A percentile compares a stretch with the other conserved stretches of the same genome.
Evolutionary conservation across 164 flowering plant species (phyloP).

Genomic region (Nymphaea colorata): DNA sequence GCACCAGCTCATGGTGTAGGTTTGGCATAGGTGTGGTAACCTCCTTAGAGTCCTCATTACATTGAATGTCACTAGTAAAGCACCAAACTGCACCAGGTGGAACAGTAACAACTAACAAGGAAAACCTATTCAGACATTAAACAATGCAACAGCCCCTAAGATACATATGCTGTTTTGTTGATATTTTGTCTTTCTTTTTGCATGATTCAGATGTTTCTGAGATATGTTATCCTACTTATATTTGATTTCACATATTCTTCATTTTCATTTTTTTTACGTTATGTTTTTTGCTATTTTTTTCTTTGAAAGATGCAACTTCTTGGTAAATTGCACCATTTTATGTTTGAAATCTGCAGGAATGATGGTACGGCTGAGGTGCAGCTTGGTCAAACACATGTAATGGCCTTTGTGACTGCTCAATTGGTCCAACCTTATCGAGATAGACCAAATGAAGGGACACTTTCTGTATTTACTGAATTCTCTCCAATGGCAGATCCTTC

Average conservation of each 20-base stretch:
- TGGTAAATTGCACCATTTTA: background rate
- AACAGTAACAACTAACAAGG: too few species aligned
- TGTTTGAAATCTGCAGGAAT: conserved; percentile 32
- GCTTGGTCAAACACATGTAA: conserved; percentile 86
- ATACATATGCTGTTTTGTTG: too few species aligned
- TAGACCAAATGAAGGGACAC: conserved; percentile 81
- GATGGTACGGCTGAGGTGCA: conserved; percentile 91
- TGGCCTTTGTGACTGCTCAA: conserved; percentile 77
- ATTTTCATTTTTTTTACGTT: background rate
- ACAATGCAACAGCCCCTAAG: too few species aligned
- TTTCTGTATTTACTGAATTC: conserved; percentile 76
- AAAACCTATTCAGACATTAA: too few species aligned
- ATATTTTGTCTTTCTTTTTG: too few species aligned
- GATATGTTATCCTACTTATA: too few species aligned
- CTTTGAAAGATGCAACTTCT: background rate
- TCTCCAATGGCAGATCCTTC: conserved; percentile 99
- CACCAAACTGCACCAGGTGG: too few species aligned
- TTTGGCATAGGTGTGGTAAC: too few species aligned
- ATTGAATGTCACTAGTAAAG: too few species aligned
- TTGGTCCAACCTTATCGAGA: conserved; percentile 84
- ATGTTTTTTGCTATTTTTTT: background rate
- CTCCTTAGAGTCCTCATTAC: too few species aligned
- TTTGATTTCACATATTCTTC: background rate
- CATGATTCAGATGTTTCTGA: too few species aligned
- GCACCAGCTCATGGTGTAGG: too few species aligned